phyloP scores from a whole-genome alignment of 495 filamentous ascomycete genomes.

The Saxophila tyrrhenica region DNA sequence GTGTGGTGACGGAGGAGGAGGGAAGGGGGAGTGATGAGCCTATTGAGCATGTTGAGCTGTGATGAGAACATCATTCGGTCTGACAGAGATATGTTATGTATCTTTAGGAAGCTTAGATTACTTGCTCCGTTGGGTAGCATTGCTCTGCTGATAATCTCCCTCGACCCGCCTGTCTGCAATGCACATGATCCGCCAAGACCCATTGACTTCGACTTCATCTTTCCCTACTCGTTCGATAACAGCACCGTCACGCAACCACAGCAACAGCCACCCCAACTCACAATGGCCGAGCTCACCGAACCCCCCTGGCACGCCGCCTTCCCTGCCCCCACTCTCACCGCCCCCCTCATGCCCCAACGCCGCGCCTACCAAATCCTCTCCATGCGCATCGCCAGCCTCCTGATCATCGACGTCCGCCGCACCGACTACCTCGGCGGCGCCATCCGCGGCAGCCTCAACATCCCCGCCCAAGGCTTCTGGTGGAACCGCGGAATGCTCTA shows the following conservation, averaged over 20 bases:
- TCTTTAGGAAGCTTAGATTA: too few relatives aligned
- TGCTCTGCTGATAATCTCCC: too few relatives aligned
- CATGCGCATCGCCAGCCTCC: constrained; percentile 19
- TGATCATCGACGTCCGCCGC: constrained; percentile 29
- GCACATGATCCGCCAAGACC: too few relatives aligned
- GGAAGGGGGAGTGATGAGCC: background rate
- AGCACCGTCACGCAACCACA: too few relatives aligned
- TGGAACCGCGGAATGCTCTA: constrained; percentile 31
- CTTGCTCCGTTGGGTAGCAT: too few relatives aligned
- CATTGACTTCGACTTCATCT: too few relatives aligned
- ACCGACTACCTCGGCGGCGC: constrained; percentile 36
- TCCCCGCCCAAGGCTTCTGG: constrained; percentile 41
- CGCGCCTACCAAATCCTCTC: constrained; percentile 11
- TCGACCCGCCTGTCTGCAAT: too few relatives aligned
- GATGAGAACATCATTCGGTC: too few relatives aligned
- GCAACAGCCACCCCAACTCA: background rate
- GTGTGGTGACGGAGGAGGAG: background rate
- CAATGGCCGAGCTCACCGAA: background rate
- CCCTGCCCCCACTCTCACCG: constrained; percentile 10
- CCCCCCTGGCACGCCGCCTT: constrained; percentile 19
- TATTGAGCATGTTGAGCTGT: constrained; percentile 1
- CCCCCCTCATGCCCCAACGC: constrained; percentile 11
- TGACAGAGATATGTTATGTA: too few relatives aligned
- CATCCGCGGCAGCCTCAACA: constrained; percentile 37
- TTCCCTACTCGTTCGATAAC: too few relatives aligned